Evolutionary conservation across 129 eudicot species (phyloP), one percentile per base, ranked within the genome.

Genomic region (Flaveria ramosissima): DNA sequence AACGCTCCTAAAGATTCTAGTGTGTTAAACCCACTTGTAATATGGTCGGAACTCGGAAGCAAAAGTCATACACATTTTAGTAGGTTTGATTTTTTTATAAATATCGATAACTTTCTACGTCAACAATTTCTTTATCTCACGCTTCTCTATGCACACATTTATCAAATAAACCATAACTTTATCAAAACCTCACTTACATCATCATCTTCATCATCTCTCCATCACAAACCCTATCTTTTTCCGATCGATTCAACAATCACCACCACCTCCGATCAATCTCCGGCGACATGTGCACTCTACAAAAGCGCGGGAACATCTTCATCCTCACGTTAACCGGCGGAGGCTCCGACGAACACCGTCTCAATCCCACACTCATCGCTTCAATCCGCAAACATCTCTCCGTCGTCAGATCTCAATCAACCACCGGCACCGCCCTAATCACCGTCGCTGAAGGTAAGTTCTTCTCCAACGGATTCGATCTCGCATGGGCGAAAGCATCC

Each of bases 381-480:
- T 79, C 96, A 15, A 74, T 93, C 85, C 91, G 92, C 2, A 78
- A 88, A 0, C 39, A 66, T 45, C 87, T 93, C 21, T 19, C 89
- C 6, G 41, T 87, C 16, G 88, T 21, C 84, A 84, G 73, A 70
- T 87, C 92, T 20, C 86, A 93, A 62, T 83, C 92, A 68, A 75
- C 84, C 8, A 78, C 52, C 14, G 89, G 86, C 57, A 68, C 86
- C 10, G 98, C 75, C 17, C 90, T 93, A 3, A 47, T 93, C 65
- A 93, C 98, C 39, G 36, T 71, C 7, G 86, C 92, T 9, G 55
- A 83, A 7, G 97, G 96, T 46, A 85, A 80, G 59, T 90, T 93
- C 76, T 93, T 93, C 91, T 93, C 97, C 64, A 93, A 93, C 72
- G 98, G 96, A 14, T 90, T 85, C 75, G 97, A 93, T 32, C 85